A percentile compares a stretch with the other conserved stretches of the same genome.
Evolutionary conservation across 176 grass and related monocot species (phyloP).

Genomic region (Carex littledalei): DNA sequence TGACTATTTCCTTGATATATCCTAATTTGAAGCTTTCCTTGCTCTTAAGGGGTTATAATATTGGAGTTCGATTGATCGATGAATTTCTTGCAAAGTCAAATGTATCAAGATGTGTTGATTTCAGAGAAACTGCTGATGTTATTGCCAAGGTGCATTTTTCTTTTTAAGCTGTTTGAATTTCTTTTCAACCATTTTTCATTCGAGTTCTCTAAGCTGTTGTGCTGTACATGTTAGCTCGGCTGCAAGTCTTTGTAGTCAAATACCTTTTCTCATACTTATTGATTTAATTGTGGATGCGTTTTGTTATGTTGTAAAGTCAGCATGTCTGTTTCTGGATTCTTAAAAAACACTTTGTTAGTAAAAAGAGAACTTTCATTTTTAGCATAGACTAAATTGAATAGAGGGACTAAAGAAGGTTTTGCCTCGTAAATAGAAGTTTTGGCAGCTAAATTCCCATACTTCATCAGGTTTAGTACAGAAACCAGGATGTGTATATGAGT

Average conservation of each 20-base stretch:
- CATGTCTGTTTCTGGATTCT: background rate
- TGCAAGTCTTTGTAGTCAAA: background rate
- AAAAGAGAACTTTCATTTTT: background rate
- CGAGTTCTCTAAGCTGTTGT: background rate
- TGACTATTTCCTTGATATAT: background rate
- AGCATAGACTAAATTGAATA: background rate
- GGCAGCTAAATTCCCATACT: background rate
- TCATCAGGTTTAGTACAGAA: background rate
- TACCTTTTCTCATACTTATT: background rate
- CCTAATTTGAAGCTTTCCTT: slow-evolving; percentile 3
- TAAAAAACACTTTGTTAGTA: background rate
- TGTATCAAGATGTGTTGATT: slow-evolving; percentile 89
- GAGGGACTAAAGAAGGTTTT: background rate
- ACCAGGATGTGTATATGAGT: background rate
- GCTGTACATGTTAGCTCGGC: background rate
- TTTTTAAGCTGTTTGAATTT: background rate
- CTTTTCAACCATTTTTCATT: background rate
- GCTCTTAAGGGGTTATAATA: slow-evolving; percentile 87
- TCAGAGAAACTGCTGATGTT: slow-evolving; percentile 94
- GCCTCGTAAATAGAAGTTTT: background rate
- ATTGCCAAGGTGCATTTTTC: slow-evolving; percentile 71
- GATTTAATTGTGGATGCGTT: background rate
- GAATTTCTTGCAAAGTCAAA: slow-evolving; percentile 97
- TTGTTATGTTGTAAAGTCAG: background rate
- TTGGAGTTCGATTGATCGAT: slow-evolving; percentile 84